Conservation (phyloP, 345 rosid species). For the Citrus inodora region DNA sequence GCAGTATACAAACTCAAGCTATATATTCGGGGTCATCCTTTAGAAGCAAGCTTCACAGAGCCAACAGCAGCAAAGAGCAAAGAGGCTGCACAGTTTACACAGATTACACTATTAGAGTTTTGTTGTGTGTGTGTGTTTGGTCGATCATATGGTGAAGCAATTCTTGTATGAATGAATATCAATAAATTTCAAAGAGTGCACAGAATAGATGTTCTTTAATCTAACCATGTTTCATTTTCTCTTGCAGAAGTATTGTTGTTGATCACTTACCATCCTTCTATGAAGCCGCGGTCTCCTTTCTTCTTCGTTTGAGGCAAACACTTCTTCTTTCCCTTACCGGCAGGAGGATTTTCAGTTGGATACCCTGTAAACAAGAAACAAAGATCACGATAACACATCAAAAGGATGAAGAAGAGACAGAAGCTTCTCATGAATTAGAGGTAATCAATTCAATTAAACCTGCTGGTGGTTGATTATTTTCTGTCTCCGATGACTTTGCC, state of each 20-base stretch:
- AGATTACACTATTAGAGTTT: background rate
- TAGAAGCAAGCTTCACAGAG: constrained; percentile 53
- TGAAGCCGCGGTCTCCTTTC: constrained; percentile 56
- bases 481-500: constrained; percentile 17
- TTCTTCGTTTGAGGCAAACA: constrained; percentile 31
- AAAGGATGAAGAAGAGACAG: background rate
- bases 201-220: no score
- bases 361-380: constrained; percentile 25
- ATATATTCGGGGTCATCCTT: background rate
- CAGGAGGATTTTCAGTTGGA: constrained; percentile 33
- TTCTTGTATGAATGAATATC: no score
- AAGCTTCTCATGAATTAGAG: background rate
- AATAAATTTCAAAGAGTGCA: no score
- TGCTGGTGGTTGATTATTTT: constrained; percentile 22
- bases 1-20: background rate
- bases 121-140: no score
- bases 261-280: constrained; percentile 55
- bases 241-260: no score
- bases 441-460: constrained; percentile 14
- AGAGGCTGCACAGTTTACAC: constrained; percentile 35
- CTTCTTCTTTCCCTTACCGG: constrained; percentile 25
- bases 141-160: background rate
- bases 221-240: no score
- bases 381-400: background rate
- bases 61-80: constrained; percentile 73